A percentile compares a stretch with the other conserved stretches of the same genome.
phyloP scores from a whole-genome alignment of 2,329 filamentous ascomycete species.

The Phyllosticta capitalensis region DNA sequence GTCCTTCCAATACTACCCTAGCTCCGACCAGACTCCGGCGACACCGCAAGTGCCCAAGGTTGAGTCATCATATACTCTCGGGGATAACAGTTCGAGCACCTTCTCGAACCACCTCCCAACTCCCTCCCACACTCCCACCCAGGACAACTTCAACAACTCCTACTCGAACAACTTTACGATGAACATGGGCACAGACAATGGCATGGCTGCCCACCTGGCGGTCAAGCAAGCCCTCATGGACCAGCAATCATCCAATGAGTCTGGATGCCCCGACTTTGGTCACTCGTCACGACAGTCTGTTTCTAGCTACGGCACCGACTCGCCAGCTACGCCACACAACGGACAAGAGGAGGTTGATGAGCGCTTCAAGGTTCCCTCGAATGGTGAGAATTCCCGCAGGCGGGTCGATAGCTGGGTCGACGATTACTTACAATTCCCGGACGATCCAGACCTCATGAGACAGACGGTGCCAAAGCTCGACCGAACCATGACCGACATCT shows the following conservation, averaged over 20 bases:
- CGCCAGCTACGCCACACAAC: constrained; percentile 51
- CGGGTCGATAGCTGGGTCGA: constrained; percentile 42
- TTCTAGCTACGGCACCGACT: constrained; percentile 51
- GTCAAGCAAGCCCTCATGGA: constrained; percentile 52
- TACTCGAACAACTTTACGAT: constrained; percentile 31
- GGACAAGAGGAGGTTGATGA: constrained; percentile 45
- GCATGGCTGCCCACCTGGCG: constrained; percentile 45
- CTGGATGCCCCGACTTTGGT: constrained; percentile 41
- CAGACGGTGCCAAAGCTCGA: constrained; percentile 61
- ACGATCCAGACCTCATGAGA: constrained; percentile 42
- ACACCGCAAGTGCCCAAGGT: constrained; percentile 26
- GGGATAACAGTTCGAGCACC: constrained; percentile 27
- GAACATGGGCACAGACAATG: constrained; percentile 26
- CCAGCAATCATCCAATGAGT: constrained; percentile 28
- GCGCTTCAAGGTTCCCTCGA: constrained; percentile 39
- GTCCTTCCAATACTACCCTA: constrained; percentile 33
- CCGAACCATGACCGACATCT: constrained; percentile 77
- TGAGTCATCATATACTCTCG: constrained; percentile 24
- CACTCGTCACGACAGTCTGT: constrained; percentile 49
- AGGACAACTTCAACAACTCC: constrained; percentile 41
- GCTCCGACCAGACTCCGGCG: constrained; percentile 33
- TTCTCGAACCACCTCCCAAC: constrained; percentile 46
- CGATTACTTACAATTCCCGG: constrained; percentile 58
- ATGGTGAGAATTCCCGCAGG: constrained; percentile 42
- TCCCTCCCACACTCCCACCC: constrained; percentile 45